Evolutionary conservation across 2,329 filamentous ascomycete genomes (phyloP).

Genomic region (Helotiales sp.): DNA sequence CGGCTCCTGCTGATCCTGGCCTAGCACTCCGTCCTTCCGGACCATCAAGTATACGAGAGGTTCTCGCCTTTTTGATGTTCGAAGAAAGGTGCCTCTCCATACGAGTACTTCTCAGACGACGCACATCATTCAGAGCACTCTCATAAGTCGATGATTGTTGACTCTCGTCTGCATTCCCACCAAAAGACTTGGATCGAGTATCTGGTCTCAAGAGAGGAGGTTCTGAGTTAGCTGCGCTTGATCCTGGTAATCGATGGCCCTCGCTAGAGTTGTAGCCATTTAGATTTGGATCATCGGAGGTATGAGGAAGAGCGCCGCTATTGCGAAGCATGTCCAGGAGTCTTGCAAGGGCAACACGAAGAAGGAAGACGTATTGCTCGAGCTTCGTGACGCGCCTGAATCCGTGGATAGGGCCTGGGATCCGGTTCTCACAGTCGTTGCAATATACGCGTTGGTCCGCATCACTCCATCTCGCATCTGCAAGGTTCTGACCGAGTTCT

Average conservation of each 20-base stretch:
- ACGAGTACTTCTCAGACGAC: slow-evolving; percentile 85
- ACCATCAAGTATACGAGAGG: slow-evolving; percentile 89
- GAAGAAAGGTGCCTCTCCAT: slow-evolving; percentile 94
- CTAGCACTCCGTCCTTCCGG: slow-evolving; percentile 68
- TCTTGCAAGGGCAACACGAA: slow-evolving; percentile 87
- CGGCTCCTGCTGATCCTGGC: slow-evolving; percentile 70
- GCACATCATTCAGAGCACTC: slow-evolving; percentile 93
- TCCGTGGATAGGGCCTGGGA: slow-evolving; percentile 53
- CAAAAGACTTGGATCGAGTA: slow-evolving; percentile 72
- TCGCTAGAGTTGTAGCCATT: slow-evolving; percentile 67
- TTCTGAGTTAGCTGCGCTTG: slow-evolving; percentile 49
- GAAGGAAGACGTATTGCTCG: slow-evolving; percentile 90
- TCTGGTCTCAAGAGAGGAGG: slow-evolving; percentile 61
- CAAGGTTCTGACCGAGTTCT: slow-evolving; percentile 67
- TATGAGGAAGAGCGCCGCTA: slow-evolving; percentile 76
- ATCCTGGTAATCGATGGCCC: slow-evolving; percentile 56
- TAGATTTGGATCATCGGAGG: slow-evolving; percentile 70
- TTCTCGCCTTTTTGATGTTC: slow-evolving; percentile 85
- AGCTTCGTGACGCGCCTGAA: slow-evolving; percentile 81
- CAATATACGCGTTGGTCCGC: slow-evolving; percentile 72
- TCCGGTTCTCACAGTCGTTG: slow-evolving; percentile 60
- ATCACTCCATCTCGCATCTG: slow-evolving; percentile 71
- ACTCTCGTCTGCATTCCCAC: slow-evolving; percentile 58
- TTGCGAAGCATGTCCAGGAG: slow-evolving; percentile 83
- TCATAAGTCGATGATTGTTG: slow-evolving; percentile 79